Conservation (phyloP, 2,329 filamentous ascomycete genomes). For the Furcasterigmium furcatum region DNA sequence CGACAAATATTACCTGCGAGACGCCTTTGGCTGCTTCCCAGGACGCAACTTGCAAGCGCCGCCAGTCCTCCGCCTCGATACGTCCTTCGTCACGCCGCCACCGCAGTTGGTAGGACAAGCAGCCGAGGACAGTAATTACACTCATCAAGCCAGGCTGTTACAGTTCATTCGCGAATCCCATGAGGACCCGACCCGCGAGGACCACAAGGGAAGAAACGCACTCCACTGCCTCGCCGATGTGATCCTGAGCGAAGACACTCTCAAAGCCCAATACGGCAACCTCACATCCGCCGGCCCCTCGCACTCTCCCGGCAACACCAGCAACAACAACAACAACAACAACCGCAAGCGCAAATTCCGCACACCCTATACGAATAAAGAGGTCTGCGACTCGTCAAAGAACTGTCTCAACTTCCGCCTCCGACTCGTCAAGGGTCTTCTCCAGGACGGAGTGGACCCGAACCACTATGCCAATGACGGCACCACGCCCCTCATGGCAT, state of each 20-base stretch:
- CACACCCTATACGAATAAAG: conserved; percentile 16
- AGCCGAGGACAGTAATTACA: not conserved
- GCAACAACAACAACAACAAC: conserved; percentile 7
- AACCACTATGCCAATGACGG: conserved; percentile 51
- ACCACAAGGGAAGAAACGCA: conserved; percentile 48
- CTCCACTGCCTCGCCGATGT: conserved; percentile 57
- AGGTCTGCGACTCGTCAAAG: conserved; percentile 27
- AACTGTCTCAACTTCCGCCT: conserved; percentile 21
- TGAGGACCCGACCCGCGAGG: conserved; percentile 29
- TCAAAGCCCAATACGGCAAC: conserved; percentile 28
- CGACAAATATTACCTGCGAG: conserved; percentile 32
- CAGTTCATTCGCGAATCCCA: conserved; percentile 29
- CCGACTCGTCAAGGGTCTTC: conserved; percentile 21
- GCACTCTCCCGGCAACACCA: conserved; percentile 15
- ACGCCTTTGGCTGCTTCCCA: conserved; percentile 42
- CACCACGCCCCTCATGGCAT: conserved; percentile 54
- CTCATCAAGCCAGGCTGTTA: conserved; percentile 29
- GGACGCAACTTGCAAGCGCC: not conserved
- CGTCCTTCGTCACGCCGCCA: not conserved
- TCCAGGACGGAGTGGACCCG: conserved; percentile 37
- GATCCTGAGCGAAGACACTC: conserved; percentile 36
- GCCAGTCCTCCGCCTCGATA: not conserved
- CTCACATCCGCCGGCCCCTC: conserved; percentile 17
- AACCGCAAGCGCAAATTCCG: conserved; percentile 31
- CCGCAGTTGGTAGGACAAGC: too few relatives aligned